A percentile compares a stretch with the other conserved stretches of the same genome.
phyloP scores from a whole-genome alignment of 192 early-diverging fungal genomes.

The Gryganskiella cystojenkinii region DNA sequence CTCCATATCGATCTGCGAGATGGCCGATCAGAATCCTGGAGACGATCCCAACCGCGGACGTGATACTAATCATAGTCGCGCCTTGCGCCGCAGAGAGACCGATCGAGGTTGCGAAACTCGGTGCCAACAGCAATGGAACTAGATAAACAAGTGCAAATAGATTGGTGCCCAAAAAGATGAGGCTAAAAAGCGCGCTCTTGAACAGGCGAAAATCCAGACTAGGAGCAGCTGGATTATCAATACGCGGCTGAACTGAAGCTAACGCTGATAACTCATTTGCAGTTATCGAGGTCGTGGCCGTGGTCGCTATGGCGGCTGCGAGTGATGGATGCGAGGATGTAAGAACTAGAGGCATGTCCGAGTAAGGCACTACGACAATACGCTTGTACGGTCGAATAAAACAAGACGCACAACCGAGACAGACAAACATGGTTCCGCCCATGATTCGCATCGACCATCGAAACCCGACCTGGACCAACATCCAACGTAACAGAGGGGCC shows the following conservation, averaged over 20 bases:
- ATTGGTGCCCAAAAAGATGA: constrained; percentile 19
- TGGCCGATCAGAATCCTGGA: constrained; percentile 4
- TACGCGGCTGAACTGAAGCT: not conserved
- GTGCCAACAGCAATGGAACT: constrained; percentile 11
- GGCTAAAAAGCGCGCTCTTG: not conserved
- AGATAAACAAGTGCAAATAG: constrained; percentile 23
- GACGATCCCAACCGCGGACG: constrained; percentile 4
- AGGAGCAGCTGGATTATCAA: not conserved
- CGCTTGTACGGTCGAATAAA: constrained; percentile 6
- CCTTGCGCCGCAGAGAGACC: constrained; percentile 16
- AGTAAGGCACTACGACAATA: not conserved
- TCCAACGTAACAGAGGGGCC: constrained; percentile 8
- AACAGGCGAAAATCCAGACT: constrained; percentile 13
- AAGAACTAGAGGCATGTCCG: not conserved
- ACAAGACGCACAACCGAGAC: not conserved
- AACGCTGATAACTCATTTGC: too few species aligned
- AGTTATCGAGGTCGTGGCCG: not conserved
- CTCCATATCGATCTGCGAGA: constrained; percentile 13
- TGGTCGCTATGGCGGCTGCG: not conserved
- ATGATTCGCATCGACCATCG: constrained; percentile 20
- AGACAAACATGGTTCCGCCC: constrained; percentile 17
- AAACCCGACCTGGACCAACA: constrained; percentile 13
- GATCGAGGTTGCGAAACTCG: constrained; percentile 14
- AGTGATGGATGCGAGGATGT: not conserved
- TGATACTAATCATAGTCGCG: constrained; percentile 6